Evolutionary conservation across 805 yeast genomes (phyloP), one percentile per base, ranked within the genome.

Genomic region (Torulaspora franciscae): DNA sequence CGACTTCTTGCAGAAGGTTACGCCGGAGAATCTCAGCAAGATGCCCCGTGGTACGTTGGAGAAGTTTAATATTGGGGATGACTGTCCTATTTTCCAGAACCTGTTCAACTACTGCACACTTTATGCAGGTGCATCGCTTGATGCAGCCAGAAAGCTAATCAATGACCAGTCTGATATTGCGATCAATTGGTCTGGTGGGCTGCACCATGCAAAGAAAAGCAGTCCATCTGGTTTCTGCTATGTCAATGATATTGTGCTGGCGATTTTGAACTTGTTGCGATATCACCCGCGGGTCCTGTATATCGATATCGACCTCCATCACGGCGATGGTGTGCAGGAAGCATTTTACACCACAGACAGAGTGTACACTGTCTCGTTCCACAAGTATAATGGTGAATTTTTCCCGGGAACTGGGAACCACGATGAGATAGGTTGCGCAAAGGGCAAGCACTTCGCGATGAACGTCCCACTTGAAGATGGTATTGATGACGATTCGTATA

Each of bases 11-110:
- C 79, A 82, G 55, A 72, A 75, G 25, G 83, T 86, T 13, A 81
- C 95, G 1, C 96, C 95, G 0, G 88, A 83, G 42, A 79, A 80
- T 52, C 73, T 47, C 60, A 74, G 61, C 33, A 79, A 83, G 60
- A 74, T 77, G 62, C 74, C 78, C 17, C 76, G 66, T 42, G 67
- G 65, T 5, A 62, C 66, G 11, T 50, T 65, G 14, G 65, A 62
- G 23, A 87, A 86, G 64, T 91, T 91, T 74, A 93, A 93, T 63
- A 95, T 91, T 46, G 98, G 97, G 37, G 98, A 93, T 60, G 98
- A 85, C 67, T 84, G 91, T 61, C 91, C 91, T 2, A 86, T 84
- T 42, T 84, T 84, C 60, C 89, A 84, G 56, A 89, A 90, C 6
- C 67, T 84, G 17, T 84, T 80, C 59, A 88, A 83, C 52, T 84